A percentile compares a stretch with the other conserved stretches of the same genome.
phyloP scores from a whole-genome alignment of 2,329 filamentous ascomycete species.

The Pyrenochaeta sp. region DNA sequence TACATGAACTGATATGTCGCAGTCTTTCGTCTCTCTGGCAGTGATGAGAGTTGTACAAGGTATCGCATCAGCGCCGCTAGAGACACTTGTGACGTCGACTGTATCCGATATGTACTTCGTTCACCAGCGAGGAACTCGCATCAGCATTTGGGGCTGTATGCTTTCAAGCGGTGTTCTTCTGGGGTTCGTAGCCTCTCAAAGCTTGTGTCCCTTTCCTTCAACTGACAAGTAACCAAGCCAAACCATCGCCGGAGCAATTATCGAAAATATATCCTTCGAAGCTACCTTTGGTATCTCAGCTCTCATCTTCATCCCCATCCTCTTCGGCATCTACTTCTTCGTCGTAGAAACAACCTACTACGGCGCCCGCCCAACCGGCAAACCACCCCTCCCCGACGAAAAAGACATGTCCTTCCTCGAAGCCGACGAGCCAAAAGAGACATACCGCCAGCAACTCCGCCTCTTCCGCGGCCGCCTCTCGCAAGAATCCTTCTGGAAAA shows the following conservation, averaged over 20 bases:
- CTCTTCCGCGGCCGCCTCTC: constrained; percentile 41
- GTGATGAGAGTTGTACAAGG: constrained; percentile 80
- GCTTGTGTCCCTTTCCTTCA: constrained; percentile 30
- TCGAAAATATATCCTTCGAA: constrained; percentile 50
- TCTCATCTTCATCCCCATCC: constrained; percentile 51
- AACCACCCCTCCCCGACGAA: constrained; percentile 29
- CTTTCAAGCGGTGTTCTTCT: constrained; percentile 47
- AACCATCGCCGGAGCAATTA: constrained; percentile 54
- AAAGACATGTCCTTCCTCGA: constrained; percentile 31
- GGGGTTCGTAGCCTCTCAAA: constrained; percentile 44
- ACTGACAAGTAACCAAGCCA: constrained; percentile 40
- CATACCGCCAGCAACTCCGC: constrained; percentile 32
- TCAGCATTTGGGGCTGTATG: constrained; percentile 70
- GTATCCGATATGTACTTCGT: constrained; percentile 93
- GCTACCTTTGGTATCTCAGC: constrained; percentile 55
- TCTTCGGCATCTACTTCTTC: constrained; percentile 54
- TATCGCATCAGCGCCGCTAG: constrained; percentile 85
- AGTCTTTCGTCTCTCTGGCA: constrained; percentile 49
- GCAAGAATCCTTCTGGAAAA: constrained; percentile 42
- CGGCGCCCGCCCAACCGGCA: constrained; percentile 23
- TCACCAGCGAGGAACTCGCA: constrained; percentile 82
- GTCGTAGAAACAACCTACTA: constrained; percentile 55
- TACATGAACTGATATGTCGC: not conserved
- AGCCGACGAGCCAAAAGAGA: constrained; percentile 25
- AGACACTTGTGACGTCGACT: constrained; percentile 85